These are phyloP conservation scores for Amphirosellinia nigrospora DNA, from an alignment of 495 filamentous ascomycete genomes.

Conservation along the genomic window DNA sequence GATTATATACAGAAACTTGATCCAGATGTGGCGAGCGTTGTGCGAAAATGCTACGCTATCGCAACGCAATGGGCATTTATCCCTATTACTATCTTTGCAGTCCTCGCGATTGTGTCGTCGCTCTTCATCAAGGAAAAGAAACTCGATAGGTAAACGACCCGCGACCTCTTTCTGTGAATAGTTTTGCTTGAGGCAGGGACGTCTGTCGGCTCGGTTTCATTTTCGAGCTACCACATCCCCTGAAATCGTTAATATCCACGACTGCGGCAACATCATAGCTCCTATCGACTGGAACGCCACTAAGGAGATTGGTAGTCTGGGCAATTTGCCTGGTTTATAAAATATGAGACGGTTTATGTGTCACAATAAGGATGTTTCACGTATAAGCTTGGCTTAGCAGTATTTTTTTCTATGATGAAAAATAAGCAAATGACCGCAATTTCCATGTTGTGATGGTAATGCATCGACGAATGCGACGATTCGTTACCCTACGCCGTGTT, in stretches of 20 bases:
- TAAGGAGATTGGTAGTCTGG: not conserved
- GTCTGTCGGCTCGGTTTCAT: not conserved
- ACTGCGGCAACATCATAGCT: not conserved
- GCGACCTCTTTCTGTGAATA: not conserved
- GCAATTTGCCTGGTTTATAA: not conserved
- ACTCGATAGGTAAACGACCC: constrained; percentile 37
- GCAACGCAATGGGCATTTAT: constrained; percentile 46
- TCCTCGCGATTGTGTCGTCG: constrained; percentile 34
- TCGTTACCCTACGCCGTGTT: constrained; percentile 10
- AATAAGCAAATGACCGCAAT: constrained; percentile 1
- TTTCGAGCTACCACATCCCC: not conserved
- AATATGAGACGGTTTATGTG: not conserved
- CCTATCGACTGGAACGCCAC: not conserved
- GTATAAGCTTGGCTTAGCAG: not conserved
- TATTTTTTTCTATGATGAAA: constrained; percentile 9
- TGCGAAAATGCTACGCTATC: constrained; percentile 68
- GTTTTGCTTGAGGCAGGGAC: not conserved
- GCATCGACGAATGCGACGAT: not conserved
- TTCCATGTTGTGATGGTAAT: not conserved
- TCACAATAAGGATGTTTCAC: not conserved
- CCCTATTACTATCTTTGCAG: constrained; percentile 34
- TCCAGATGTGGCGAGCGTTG: constrained; percentile 62
- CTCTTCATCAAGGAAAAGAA: constrained; percentile 53
- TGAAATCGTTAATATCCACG: not conserved
- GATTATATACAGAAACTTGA: constrained; percentile 73